phyloP scores from a whole-genome alignment of 106 monocot genomes.

The Hemerocallis citrina region DNA sequence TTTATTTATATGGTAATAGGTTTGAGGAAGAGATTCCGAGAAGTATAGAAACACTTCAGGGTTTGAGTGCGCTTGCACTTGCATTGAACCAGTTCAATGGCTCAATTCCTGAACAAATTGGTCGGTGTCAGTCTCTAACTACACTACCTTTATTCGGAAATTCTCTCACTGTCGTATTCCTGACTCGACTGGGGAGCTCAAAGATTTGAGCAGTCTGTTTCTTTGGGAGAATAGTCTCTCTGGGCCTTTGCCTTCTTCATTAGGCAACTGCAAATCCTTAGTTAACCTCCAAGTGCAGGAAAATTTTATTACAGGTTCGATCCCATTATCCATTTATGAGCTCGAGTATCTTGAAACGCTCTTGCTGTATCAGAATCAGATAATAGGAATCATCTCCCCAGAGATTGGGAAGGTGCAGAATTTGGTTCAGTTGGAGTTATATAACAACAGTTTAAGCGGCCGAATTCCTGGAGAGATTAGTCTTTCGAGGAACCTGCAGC shows the following conservation, averaged over 20 bases:
- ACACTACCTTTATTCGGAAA: constrained; percentile 38
- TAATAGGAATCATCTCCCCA: constrained; percentile 45
- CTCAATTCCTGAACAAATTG: constrained; percentile 36
- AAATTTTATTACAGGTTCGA: constrained; percentile 39
- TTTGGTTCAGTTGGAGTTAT: constrained; percentile 31
- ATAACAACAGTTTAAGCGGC: constrained; percentile 41
- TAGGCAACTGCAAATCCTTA: constrained; percentile 50
- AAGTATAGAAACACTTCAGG: constrained; percentile 16
- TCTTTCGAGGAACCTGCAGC: constrained; percentile 31
- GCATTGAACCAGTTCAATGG: constrained; percentile 38
- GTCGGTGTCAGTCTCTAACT: constrained; percentile 14
- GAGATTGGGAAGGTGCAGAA: constrained; percentile 37
- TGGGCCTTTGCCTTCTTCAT: constrained; percentile 37
- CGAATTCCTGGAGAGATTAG: constrained; percentile 41
- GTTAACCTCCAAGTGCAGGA: constrained; percentile 33
- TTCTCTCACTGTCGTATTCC: constrained; percentile 41
- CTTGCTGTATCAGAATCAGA: constrained; percentile 32
- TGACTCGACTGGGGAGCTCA: constrained; percentile 27
- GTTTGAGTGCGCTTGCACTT: constrained; percentile 24
- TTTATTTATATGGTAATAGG: constrained; percentile 38
- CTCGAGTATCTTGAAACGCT: constrained; percentile 37
- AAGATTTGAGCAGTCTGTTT: constrained; percentile 17
- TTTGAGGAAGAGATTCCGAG: constrained; percentile 44
- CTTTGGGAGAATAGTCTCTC: constrained; percentile 37
- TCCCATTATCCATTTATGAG: constrained; percentile 33